phyloP scores from a whole-genome alignment of 2,329 filamentous ascomycete species.

The Pyricularia sp. region DNA sequence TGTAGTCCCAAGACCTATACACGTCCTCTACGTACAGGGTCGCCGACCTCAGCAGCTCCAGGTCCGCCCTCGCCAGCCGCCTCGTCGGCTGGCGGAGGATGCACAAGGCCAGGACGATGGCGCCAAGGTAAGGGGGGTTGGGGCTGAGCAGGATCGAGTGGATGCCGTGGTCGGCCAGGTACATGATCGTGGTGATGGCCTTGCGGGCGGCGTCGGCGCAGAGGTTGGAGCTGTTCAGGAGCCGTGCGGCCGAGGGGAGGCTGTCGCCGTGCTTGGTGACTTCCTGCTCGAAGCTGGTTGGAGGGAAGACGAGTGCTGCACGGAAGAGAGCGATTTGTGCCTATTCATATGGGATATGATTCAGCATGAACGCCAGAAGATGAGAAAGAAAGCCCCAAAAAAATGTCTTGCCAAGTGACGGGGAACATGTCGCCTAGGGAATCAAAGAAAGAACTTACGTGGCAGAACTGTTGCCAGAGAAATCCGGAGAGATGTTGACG shows the following conservation, averaged over 20 bases:
- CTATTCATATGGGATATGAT: background rate
- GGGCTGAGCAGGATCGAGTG: slow-evolving; percentile 3
- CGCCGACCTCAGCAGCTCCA: slow-evolving; percentile 11
- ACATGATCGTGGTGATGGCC: background rate
- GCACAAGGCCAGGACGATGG: slow-evolving; percentile 12
- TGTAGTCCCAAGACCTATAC: background rate
- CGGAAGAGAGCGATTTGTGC: background rate
- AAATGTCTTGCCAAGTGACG: background rate
- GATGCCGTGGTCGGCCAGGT: slow-evolving; percentile 3
- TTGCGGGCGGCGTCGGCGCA: background rate
- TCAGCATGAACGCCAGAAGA: background rate
- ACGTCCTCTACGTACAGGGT: slow-evolving; percentile 12
- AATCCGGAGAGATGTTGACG: background rate
- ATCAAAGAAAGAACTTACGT: background rate
- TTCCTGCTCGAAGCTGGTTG: background rate
- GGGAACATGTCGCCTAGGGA: background rate
- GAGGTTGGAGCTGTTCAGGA: background rate
- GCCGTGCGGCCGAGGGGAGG: background rate
- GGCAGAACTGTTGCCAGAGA: background rate
- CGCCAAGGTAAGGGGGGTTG: slow-evolving; percentile 11
- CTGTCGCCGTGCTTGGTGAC: background rate
- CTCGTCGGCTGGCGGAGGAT: slow-evolving; percentile 11
- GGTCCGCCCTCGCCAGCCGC: slow-evolving; percentile 13
- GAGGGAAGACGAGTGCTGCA: background rate
- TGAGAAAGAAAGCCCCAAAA: background rate